These are phyloP conservation scores for Candida nonsorbophila DNA, from an alignment of 805 yeast species.

Conservation along the genomic window DNA sequence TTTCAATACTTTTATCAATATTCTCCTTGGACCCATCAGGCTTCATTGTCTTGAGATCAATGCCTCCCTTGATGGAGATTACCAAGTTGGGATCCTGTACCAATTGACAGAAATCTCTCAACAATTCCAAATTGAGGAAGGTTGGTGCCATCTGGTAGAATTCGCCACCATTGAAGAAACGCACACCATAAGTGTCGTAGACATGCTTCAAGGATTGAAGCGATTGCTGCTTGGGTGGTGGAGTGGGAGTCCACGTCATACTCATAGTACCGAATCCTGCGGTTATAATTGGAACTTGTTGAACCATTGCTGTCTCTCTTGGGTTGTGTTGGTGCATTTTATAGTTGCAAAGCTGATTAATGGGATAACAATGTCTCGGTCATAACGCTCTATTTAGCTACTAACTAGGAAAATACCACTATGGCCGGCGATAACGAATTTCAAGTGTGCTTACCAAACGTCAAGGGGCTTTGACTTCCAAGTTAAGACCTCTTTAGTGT, in stretches of 20 bases:
- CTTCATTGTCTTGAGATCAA: slow-evolving; percentile 22
- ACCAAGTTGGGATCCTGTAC: slow-evolving; percentile 44
- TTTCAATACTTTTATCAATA: slow-evolving; percentile 44
- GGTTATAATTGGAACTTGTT: slow-evolving; percentile 6
- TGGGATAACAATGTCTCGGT: too few relatives aligned
- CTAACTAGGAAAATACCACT: too few relatives aligned
- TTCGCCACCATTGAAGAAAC: slow-evolving; percentile 68
- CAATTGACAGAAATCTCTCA: slow-evolving; percentile 51
- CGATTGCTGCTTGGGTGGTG: slow-evolving; percentile 49
- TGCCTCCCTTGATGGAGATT: slow-evolving; percentile 66
- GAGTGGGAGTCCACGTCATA: slow-evolving; percentile 63
- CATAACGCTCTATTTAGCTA: too few relatives aligned
- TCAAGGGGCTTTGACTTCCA: too few relatives aligned
- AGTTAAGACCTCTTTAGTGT: too few relatives aligned
- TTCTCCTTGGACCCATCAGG: slow-evolving; percentile 51
- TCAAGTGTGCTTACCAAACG: too few relatives aligned
- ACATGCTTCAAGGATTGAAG: slow-evolving; percentile 44
- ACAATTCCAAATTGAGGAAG: slow-evolving; percentile 44
- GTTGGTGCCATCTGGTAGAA: slow-evolving; percentile 44
- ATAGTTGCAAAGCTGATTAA: too few relatives aligned
- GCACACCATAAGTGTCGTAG: slow-evolving; percentile 45
- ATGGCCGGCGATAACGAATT: too few relatives aligned
- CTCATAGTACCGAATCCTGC: slow-evolving; percentile 78
- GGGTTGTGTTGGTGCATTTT: too few relatives aligned
- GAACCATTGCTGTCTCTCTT: too few relatives aligned